Evolutionary conservation across 129 eudicot genomes (phyloP).

Genomic region (Saposhnikovia divaricata): DNA sequence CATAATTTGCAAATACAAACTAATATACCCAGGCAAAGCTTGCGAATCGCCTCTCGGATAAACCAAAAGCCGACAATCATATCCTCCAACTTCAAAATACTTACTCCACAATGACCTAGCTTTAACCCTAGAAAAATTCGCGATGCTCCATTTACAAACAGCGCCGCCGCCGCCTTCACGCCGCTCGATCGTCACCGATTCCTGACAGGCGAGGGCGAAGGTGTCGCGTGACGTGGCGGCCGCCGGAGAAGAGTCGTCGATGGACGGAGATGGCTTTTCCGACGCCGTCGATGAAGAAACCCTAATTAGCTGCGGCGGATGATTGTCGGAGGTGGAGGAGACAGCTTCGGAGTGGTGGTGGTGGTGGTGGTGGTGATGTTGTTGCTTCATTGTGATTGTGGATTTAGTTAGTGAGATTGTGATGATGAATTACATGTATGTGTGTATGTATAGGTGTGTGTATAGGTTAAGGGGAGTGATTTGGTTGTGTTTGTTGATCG

Average conservation of each 20-base stretch:
- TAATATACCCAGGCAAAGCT: slow-evolving; percentile 82
- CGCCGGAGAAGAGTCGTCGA: slow-evolving; percentile 44
- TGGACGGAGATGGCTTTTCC: slow-evolving; percentile 44
- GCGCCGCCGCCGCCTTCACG: slow-evolving; percentile 52
- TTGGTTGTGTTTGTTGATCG: neutral
- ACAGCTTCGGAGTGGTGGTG: slow-evolving; percentile 30
- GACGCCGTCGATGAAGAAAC: slow-evolving; percentile 31
- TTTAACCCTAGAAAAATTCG: slow-evolving; percentile 61
- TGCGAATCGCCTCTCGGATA: slow-evolving; percentile 95
- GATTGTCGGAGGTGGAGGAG: slow-evolving; percentile 14
- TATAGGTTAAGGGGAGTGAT: neutral
- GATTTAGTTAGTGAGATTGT: neutral
- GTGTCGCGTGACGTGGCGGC: neutral
- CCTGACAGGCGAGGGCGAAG: slow-evolving; percentile 25
- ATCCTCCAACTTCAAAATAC: slow-evolving; percentile 97
- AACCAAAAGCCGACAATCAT: slow-evolving; percentile 74
- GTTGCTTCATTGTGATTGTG: slow-evolving; percentile 20
- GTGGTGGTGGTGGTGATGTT: neutral
- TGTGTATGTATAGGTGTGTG: no score
- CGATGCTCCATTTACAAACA: slow-evolving; percentile 73
- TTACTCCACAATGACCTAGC: slow-evolving; percentile 91
- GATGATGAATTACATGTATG: neutral
- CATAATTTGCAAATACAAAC: slow-evolving; percentile 77
- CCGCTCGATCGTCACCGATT: slow-evolving; percentile 62
- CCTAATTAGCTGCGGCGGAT: slow-evolving; percentile 8